Conservation (phyloP, 192 early-diverging fungal genomes). For the Chytriomyces sp. region DNA sequence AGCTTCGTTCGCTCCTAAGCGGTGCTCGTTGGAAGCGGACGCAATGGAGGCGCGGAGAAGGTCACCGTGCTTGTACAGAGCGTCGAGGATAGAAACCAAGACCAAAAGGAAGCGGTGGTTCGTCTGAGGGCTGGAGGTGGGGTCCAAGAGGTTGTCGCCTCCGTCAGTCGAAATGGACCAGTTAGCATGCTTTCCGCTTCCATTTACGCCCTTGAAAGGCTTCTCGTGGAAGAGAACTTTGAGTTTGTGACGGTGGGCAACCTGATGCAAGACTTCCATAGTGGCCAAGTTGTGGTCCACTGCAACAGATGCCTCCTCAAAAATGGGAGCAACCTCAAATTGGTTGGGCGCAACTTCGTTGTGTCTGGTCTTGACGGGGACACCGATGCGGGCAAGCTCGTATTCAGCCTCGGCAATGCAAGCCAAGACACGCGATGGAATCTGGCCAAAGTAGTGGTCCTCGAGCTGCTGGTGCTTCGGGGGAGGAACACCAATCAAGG, state of each 20-base stretch:
- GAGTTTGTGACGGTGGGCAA: conserved; percentile 95
- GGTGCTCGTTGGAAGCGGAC: conserved; percentile 95
- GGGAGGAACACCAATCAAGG: conserved; percentile 87
- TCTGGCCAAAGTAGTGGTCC: conserved; percentile 99
- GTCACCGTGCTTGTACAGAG: conserved; percentile 87
- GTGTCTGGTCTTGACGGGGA: conserved; percentile 98
- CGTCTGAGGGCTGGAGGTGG: conserved; percentile 91
- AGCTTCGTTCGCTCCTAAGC: conserved; percentile 97
- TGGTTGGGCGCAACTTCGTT: conserved; percentile 98
- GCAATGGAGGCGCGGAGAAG: conserved; percentile 89
- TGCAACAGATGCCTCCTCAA: conserved; percentile 92
- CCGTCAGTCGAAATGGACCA: conserved; percentile 92
- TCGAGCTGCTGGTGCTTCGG: conserved; percentile 99
- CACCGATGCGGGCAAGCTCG: conserved; percentile 90
- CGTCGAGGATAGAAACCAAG: conserved; percentile 88
- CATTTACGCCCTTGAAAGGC: conserved; percentile 98
- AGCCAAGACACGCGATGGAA: conserved; percentile 88
- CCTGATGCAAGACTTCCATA: conserved; percentile 96
- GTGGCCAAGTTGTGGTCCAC: conserved; percentile 98
- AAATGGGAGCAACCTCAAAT: conserved; percentile 98
- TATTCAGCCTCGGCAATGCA: conserved; percentile 91
- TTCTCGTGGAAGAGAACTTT: conserved; percentile 98
- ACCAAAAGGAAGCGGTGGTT: conserved; percentile 98
- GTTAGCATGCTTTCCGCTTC: conserved; percentile 98
- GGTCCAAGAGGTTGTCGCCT: conserved; percentile 97